These are phyloP conservation scores for Ceraceosorus guamensis DNA, from an alignment of 1,284 basidiomycete genomes.

Conservation along the genomic window DNA sequence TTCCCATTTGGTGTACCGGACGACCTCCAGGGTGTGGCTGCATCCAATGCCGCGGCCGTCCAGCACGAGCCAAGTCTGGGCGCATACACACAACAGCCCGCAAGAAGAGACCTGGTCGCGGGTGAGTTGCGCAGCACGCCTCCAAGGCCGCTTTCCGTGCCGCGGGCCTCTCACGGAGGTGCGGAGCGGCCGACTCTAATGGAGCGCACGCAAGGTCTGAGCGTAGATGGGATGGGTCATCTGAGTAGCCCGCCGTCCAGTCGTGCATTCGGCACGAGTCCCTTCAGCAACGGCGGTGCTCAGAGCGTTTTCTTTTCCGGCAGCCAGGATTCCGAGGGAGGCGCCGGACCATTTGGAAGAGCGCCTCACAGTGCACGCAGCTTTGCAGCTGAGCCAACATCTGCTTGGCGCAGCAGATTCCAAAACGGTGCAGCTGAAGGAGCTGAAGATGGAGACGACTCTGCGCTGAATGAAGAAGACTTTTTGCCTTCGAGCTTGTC, in stretches of 20 bases:
- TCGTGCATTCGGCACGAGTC: slow-evolving; percentile 40
- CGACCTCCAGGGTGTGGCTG: slow-evolving; percentile 50
- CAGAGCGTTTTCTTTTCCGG: slow-evolving; percentile 40
- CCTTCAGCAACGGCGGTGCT: slow-evolving; percentile 43
- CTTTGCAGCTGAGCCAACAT: background rate
- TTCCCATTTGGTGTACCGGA: slow-evolving; percentile 64
- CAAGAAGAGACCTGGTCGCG: background rate
- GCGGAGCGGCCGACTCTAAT: background rate
- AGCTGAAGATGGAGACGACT: slow-evolving; percentile 22
- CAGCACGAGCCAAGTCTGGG: too few relatives aligned
- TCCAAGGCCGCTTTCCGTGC: too few relatives aligned
- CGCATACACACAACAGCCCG: background rate
- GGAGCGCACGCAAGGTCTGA: background rate
- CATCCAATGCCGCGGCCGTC: too few relatives aligned
- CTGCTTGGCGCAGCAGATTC: background rate
- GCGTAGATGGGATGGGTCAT: too few relatives aligned
- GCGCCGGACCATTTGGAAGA: slow-evolving; percentile 23
- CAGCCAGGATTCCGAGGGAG: slow-evolving; percentile 30
- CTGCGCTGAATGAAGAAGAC: slow-evolving; percentile 52
- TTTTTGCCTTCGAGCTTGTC: slow-evolving; percentile 45
- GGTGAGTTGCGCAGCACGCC: background rate
- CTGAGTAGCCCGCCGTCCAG: slow-evolving; percentile 51
- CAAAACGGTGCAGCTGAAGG: slow-evolving; percentile 5
- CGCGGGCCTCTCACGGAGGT: too few relatives aligned
- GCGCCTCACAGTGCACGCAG: too few relatives aligned